Evolutionary conservation across 345 rosid species (phyloP).

Genomic region (Cardamine resedifolia): DNA sequence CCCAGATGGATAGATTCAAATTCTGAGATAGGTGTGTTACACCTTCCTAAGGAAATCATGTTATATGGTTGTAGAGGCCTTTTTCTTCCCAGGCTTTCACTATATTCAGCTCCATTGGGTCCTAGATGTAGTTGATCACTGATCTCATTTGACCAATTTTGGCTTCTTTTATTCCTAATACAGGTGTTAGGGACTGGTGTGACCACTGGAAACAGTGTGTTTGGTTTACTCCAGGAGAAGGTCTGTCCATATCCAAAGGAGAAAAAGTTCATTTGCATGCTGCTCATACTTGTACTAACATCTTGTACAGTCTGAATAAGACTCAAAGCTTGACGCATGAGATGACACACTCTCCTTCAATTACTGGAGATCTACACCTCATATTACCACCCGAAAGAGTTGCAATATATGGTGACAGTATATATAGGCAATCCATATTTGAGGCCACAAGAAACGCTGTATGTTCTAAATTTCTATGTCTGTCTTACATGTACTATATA

Average conservation of each 20-base stretch:
- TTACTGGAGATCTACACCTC: constrained; percentile 53
- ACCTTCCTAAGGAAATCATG: neutral
- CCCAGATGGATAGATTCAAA: constrained; percentile 73
- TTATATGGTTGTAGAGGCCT: constrained; percentile 1
- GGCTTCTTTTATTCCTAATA: neutral
- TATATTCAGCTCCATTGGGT: neutral
- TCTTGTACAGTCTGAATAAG: constrained; percentile 59
- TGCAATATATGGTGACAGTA: constrained; percentile 67
- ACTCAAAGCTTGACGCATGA: constrained; percentile 35
- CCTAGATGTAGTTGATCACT: neutral
- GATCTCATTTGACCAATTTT: constrained; percentile 8
- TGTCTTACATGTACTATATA: constrained; percentile 2
- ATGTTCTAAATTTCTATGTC: constrained; percentile 44
- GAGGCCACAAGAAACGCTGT: constrained; percentile 63
- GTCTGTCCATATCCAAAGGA: constrained; percentile 52
- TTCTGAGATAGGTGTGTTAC: constrained; percentile 46
- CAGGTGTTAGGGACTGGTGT: constrained; percentile 77
- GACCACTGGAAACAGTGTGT: constrained; percentile 99
- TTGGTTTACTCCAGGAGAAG: constrained; percentile 71
- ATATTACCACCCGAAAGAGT: constrained; percentile 70
- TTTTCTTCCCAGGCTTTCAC: constrained; percentile 1
- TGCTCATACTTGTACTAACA: constrained; percentile 57
- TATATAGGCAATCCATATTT: constrained; percentile 62
- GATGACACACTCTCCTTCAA: constrained; percentile 26
- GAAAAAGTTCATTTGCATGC: constrained; percentile 64